phyloP scores from a whole-genome alignment of 2,329 filamentous ascomycete genomes.

The Seiridium cupressi region DNA sequence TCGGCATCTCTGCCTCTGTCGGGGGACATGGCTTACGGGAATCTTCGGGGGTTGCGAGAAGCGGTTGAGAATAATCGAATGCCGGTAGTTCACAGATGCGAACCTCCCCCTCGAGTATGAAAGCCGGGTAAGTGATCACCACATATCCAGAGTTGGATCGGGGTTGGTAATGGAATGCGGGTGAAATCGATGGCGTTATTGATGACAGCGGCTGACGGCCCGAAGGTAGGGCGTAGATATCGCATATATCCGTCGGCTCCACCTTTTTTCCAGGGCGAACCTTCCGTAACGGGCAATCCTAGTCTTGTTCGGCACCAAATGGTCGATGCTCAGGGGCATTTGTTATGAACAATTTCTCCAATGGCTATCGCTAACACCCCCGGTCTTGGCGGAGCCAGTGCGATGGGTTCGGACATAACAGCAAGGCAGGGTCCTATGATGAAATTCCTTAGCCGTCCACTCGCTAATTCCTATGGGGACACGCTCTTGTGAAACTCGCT shows the following conservation, averaged over 20 bases:
- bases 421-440: no score
- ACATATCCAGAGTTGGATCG: background rate
- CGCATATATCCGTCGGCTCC: constrained; percentile 5
- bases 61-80: background rate
- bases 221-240: constrained; percentile 15
- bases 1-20: constrained; percentile 19
- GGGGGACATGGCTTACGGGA: constrained; percentile 19
- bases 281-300: background rate
- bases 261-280: constrained; percentile 4
- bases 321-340: background rate
- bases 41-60: background rate
- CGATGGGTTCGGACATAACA: no score
- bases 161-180: background rate
- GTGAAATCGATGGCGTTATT: constrained; percentile 3
- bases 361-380: no score
- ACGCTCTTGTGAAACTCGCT: no score
- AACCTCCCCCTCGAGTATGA: background rate
- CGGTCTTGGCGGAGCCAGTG: no score
- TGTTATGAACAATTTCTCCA: background rate
- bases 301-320: background rate
- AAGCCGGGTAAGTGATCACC: background rate
- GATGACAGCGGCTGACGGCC: constrained; percentile 5
- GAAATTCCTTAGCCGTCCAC: no score
- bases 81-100: background rate
- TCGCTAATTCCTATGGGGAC: no score